These are phyloP conservation scores for Salinomyces thailandicus DNA, from an alignment of 2,329 filamentous ascomycete species.

Conservation along the genomic window DNA sequence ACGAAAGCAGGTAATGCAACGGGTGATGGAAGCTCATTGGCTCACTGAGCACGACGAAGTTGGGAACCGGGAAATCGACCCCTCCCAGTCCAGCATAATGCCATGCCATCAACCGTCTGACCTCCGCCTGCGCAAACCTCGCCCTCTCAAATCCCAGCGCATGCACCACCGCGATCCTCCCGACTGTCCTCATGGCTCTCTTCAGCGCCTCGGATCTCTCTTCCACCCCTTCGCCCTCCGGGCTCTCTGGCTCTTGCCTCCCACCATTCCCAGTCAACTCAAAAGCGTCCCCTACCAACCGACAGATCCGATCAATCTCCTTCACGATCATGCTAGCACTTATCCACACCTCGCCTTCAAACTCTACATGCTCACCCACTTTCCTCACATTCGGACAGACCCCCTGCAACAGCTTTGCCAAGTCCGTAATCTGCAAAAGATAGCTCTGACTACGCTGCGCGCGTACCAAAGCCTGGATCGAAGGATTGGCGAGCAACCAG, in stretches of 20 bases:
- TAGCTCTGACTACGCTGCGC: conserved; percentile 80
- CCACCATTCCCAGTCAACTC: conserved; percentile 43
- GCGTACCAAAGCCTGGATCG: conserved; percentile 76
- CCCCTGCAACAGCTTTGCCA: conserved; percentile 92
- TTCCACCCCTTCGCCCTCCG: neutral
- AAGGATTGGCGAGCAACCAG: conserved; percentile 77
- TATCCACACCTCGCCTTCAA: conserved; percentile 97
- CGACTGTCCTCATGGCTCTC: conserved; percentile 60
- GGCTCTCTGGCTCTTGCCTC: conserved; percentile 38
- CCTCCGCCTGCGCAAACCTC: conserved; percentile 76
- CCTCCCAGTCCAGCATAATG: conserved; percentile 56
- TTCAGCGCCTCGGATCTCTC: conserved; percentile 44
- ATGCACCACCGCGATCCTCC: conserved; percentile 77
- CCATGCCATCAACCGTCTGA: conserved; percentile 78
- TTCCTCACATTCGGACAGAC: conserved; percentile 91
- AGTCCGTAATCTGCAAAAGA: conserved; percentile 83
- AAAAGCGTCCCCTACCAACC: conserved; percentile 82
- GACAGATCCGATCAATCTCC: conserved; percentile 86
- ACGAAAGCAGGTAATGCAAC: conserved; percentile 89
- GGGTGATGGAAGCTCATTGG: conserved; percentile 96
- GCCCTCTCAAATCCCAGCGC: conserved; percentile 80
- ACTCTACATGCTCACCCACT: conserved; percentile 91
- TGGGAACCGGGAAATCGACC: conserved; percentile 55
- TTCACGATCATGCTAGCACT: conserved; percentile 87
- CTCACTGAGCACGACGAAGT: conserved; percentile 79